A percentile compares a stretch with the other conserved stretches of the same genome.
These are phyloP conservation scores for Plasmodium vinckei DNA, from an alignment of 169 alveolate species.

Conservation along the genomic window DNA sequence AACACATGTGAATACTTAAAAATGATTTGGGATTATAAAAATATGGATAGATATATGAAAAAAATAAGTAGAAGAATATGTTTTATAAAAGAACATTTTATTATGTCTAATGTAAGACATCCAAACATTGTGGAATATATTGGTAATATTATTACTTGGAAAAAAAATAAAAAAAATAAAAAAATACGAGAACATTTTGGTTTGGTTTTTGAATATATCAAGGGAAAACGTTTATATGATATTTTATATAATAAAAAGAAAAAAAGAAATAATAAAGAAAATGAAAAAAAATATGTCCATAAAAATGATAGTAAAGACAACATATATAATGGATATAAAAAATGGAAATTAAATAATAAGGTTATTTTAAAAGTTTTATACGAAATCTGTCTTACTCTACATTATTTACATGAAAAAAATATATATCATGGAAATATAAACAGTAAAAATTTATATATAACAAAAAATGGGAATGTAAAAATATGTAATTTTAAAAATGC, in stretches of 20 bases:
- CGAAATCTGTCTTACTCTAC: constrained; percentile 23
- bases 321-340: background rate
- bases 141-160: constrained; percentile 22
- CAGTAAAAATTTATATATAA: constrained; percentile 37
- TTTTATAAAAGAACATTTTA: constrained; percentile 28
- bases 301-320: background rate
- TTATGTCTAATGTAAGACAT: constrained; percentile 60
- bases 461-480: constrained; percentile 45
- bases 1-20: no score
- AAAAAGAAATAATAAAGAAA: background rate
- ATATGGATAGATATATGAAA: background rate
- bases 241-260: constrained; percentile 28
- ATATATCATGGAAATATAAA: constrained; percentile 29
- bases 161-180: background rate
- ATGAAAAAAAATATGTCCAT: background rate
- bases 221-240: background rate
- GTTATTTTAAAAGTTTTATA: constrained; percentile 13
- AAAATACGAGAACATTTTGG: constrained; percentile 20
- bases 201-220: constrained; percentile 31
- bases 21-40: background rate
- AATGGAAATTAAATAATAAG: background rate
- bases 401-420: constrained; percentile 21
- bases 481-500: constrained; percentile 41
- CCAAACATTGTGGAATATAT: constrained; percentile 38
- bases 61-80: constrained; percentile 10